These are phyloP conservation scores for Bipolaris cookei DNA, from an alignment of 2,329 filamentous ascomycete species.

Conservation along the genomic window DNA sequence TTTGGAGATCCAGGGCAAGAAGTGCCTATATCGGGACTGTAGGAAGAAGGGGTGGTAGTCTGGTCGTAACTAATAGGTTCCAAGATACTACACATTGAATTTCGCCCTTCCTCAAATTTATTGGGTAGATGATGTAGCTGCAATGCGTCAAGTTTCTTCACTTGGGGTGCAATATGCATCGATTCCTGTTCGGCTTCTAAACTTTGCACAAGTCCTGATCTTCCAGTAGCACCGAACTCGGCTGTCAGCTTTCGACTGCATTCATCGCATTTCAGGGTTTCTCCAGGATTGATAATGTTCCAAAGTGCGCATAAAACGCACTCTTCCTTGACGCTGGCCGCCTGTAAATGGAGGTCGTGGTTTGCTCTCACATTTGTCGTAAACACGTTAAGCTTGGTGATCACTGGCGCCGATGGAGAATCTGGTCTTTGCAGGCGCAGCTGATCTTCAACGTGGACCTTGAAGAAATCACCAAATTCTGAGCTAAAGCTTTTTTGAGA, in stretches of 20 bases:
- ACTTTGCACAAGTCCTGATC: neutral
- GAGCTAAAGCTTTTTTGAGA: slow-evolving; percentile 5
- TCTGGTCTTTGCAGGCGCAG: slow-evolving; percentile 13
- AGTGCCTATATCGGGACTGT: slow-evolving; percentile 11
- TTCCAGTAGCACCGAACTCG: neutral
- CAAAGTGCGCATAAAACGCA: slow-evolving; percentile 37
- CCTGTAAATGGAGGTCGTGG: slow-evolving; percentile 16
- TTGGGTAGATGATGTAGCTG: neutral
- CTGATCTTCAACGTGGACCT: slow-evolving; percentile 18
- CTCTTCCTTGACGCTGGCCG: slow-evolving; percentile 7
- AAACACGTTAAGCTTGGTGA: slow-evolving; percentile 32
- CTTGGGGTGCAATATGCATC: neutral
- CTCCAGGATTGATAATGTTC: slow-evolving; percentile 31
- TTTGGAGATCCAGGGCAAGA: slow-evolving; percentile 20
- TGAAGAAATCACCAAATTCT: slow-evolving; percentile 15
- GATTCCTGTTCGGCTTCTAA: neutral
- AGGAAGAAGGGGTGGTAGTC: slow-evolving; percentile 23
- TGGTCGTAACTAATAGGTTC: slow-evolving; percentile 21
- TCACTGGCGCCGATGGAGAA: slow-evolving; percentile 24
- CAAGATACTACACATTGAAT: slow-evolving; percentile 34
- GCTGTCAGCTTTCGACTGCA: slow-evolving; percentile 21
- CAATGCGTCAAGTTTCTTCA: neutral
- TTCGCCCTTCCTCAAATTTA: slow-evolving; percentile 13
- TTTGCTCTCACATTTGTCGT: slow-evolving; percentile 21
- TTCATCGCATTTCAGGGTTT: slow-evolving; percentile 29